Evolutionary conservation across 495 filamentous ascomycete species (phyloP), one percentile per base, ranked within the genome.

Genomic region (Penicillium odoratum): DNA sequence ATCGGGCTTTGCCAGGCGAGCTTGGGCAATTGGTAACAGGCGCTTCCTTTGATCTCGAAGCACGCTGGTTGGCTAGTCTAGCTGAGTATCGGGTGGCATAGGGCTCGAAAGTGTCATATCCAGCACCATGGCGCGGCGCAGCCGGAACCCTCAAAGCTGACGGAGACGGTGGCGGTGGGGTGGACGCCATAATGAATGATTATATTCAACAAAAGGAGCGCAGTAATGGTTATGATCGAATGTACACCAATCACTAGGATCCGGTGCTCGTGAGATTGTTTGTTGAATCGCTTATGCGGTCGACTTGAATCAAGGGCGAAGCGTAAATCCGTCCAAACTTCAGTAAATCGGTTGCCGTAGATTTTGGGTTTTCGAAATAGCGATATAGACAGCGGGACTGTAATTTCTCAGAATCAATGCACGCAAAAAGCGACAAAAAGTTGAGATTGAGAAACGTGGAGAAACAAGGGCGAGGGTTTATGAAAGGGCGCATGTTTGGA

Each of bases 111-210:
- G 74, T 68, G 74, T 95, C 89, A 56, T 83, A 80, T 64, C 79
- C 85, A 50, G 82, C 68, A 48, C 89, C 89, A 74, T 86, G 83
- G 36, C 81, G 84, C 16, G 92, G 92, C 40, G 91, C 88, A 48
- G 84, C 78, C 48, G 92, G 92, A 40, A 87, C 86, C 56, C 81
- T 80, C 47, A 88, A 68, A 43, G 45, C 28, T 30, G 64, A 61
- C 6, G 77, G 75, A 31, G 80, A 78, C 40, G 79, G 74, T 42
- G 84, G 84, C 16, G 86, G 86, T 40, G 89, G 88, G 60, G 91
- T 91, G 44, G 85, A 46, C 25, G 34, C 46, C 28, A 53, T 53
- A 42, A 7, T 18, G 48, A 30, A 38, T 40, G 33, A 31, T 15
- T 36, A n/a, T 40, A n/a, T 40, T 40, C 9, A 2, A 21, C 21